Evolutionary conservation across 2,329 filamentous ascomycete genomes (phyloP).

Genomic region (Sporothrix mexicana): DNA sequence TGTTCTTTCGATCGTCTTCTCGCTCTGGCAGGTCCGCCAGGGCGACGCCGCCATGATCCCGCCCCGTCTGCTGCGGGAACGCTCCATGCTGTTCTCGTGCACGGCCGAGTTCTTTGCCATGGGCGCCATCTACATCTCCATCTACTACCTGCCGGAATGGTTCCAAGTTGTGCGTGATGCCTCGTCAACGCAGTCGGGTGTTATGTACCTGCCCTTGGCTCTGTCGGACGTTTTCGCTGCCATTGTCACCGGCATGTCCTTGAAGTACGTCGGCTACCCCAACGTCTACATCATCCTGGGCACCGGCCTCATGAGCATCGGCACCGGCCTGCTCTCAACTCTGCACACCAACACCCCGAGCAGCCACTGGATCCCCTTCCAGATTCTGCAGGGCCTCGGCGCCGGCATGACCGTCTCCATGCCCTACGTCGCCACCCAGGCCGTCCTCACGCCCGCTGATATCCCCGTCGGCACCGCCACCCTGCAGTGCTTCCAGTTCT

Average conservation of each 20-base stretch:
- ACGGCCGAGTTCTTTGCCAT: constrained; percentile 31
- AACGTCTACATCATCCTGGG: constrained; percentile 42
- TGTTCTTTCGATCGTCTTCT: constrained; percentile 40
- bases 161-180: constrained; percentile 36
- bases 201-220: constrained; percentile 41
- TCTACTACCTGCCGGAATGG: constrained; percentile 39
- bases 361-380: constrained; percentile 61
- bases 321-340: constrained; percentile 59
- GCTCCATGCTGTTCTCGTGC: constrained; percentile 35
- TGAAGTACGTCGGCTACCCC: constrained; percentile 39
- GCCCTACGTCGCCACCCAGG: constrained; percentile 56
- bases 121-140: constrained; percentile 37
- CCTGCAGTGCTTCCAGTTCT: constrained; percentile 64
- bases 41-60: constrained; percentile 43
- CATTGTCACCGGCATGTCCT: constrained; percentile 37
- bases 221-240: constrained; percentile 40
- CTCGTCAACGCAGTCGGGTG: neutral
- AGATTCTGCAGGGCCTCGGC: constrained; percentile 56
- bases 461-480: constrained; percentile 57
- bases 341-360: constrained; percentile 53
- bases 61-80: constrained; percentile 37
- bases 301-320: constrained; percentile 51
- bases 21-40: constrained; percentile 40
- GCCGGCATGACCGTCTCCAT: constrained; percentile 55
- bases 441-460: constrained; percentile 53